Evolutionary conservation across 768 basidiomycete genomes (phyloP).

Genomic region (Daedalea quercina): DNA sequence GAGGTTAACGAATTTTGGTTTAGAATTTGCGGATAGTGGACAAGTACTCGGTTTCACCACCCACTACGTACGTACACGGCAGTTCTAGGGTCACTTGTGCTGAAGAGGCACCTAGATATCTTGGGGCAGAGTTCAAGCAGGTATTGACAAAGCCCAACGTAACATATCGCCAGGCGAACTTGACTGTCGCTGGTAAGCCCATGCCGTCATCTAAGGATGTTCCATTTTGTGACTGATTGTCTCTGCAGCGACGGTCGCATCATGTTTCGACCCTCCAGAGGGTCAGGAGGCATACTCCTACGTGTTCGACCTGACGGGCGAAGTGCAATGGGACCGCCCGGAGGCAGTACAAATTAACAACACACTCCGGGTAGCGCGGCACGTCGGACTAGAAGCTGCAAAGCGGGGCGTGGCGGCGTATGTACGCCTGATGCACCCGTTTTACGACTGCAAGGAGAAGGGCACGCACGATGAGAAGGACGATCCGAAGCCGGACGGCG

Average conservation of each 20-base stretch:
- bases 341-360: conserved; percentile 75
- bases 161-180: conserved; percentile 78
- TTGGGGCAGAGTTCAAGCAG: conserved; percentile 69
- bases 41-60: conserved; percentile 64
- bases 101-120: conserved; percentile 44
- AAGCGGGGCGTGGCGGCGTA: conserved; percentile 74
- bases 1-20: neutral
- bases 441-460: conserved; percentile 71
- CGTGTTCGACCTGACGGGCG: conserved; percentile 84
- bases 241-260: conserved; percentile 52
- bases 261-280: conserved; percentile 65
- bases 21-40: conserved; percentile 69
- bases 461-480: conserved; percentile 64
- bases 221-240: conserved; percentile 6
- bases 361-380: conserved; percentile 62
- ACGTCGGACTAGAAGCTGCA: conserved; percentile 74
- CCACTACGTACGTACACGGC: conserved; percentile 55
- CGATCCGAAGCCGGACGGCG: conserved; percentile 62
- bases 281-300: conserved; percentile 67
- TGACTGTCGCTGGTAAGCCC: conserved; percentile 60
- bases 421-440: conserved; percentile 70
- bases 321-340: conserved; percentile 66
- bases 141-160: conserved; percentile 62
- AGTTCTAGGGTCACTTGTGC: conserved; percentile 19
- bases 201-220: neutral